A percentile compares a stretch with the other conserved stretches of the same genome.
Evolutionary conservation across 495 filamentous ascomycete genomes (phyloP).

Genomic region (Aspergillus funiculosus): DNA sequence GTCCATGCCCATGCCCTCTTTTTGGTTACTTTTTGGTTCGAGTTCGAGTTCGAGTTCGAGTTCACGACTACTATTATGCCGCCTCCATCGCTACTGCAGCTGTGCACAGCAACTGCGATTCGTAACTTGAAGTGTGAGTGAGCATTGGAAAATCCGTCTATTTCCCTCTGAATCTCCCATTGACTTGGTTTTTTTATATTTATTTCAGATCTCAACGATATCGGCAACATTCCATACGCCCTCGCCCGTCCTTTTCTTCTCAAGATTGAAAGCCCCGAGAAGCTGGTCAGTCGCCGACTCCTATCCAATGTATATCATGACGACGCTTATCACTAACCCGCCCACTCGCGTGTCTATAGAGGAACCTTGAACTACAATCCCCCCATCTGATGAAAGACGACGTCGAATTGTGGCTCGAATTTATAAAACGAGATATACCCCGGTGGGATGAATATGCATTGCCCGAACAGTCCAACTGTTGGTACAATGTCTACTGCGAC

Average conservation of each 20-base stretch:
- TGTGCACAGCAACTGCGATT: slow-evolving; percentile 42
- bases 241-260: slow-evolving; percentile 54
- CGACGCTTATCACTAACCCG: neutral
- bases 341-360: slow-evolving; percentile 36
- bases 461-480: slow-evolving; percentile 52
- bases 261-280: slow-evolving; percentile 58
- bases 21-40: slow-evolving; percentile 17
- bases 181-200: neutral
- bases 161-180: neutral
- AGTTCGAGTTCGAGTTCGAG: slow-evolving; percentile 2
- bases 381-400: slow-evolving; percentile 58
- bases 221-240: slow-evolving; percentile 59
- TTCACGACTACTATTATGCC: slow-evolving; percentile 31
- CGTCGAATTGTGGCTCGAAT: slow-evolving; percentile 59
- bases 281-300: slow-evolving; percentile 46
- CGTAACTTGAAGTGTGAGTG: slow-evolving; percentile 42
- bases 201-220: slow-evolving; percentile 48
- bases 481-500: slow-evolving; percentile 60
- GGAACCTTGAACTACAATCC: slow-evolving; percentile 55
- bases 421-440: slow-evolving; percentile 65
- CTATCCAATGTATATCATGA: neutral
- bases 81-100: slow-evolving; percentile 35
- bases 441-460: slow-evolving; percentile 51
- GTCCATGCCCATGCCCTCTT: slow-evolving; percentile 18
- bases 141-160: neutral